phyloP scores from a whole-genome alignment of 345 rosid genomes.

The Carallia brachiata region DNA sequence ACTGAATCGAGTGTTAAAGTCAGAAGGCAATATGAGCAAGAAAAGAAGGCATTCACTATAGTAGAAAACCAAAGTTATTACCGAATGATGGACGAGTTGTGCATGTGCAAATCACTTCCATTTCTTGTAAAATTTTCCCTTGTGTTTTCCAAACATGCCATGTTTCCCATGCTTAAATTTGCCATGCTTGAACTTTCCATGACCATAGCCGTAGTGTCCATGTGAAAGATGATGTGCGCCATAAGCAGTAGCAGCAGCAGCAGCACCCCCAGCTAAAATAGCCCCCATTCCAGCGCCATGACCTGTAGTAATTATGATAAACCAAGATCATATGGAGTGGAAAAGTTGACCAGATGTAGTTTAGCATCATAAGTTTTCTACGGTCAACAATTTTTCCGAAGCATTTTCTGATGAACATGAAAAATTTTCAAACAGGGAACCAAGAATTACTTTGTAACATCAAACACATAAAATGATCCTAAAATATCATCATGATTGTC shows the following conservation, averaged over 20 bases:
- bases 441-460: no score
- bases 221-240: slow-evolving; percentile 69
- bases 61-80: no score
- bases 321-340: neutral
- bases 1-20: no score
- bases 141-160: slow-evolving; percentile 65
- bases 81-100: no score
- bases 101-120: slow-evolving; percentile 23
- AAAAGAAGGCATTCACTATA: no score
- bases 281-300: slow-evolving; percentile 54
- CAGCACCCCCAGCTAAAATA: slow-evolving; percentile 65
- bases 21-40: no score
- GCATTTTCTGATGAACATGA: no score
- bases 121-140: slow-evolving; percentile 39
- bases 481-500: no score
- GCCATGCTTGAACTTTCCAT: slow-evolving; percentile 25
- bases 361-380: neutral
- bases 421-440: no score
- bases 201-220: slow-evolving; percentile 40
- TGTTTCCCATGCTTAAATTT: slow-evolving; percentile 8
- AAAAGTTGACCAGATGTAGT: neutral
- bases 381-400: neutral
- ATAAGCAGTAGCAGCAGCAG: slow-evolving; percentile 67
- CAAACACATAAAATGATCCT: no score
- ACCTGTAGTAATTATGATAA: slow-evolving; percentile 29